Evolutionary conservation across 2,329 filamentous ascomycete species (phyloP), one percentile per base, ranked within the genome.

Genomic region (Diaporthe citrichinensis): DNA sequence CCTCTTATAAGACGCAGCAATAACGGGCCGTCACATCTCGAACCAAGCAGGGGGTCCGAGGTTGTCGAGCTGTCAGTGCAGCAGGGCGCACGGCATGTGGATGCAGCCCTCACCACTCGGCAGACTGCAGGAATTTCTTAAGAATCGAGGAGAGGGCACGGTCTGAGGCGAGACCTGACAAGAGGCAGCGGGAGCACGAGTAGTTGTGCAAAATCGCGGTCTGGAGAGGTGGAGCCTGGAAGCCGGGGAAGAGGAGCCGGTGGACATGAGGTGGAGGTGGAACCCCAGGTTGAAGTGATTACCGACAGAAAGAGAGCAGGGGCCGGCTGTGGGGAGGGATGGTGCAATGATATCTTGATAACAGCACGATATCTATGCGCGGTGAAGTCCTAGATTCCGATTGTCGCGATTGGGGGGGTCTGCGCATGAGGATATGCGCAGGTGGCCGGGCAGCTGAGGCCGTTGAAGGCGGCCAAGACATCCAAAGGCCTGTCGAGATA

Each of bases 31-130:
- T 74, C 57, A 74, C 62, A 74, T 72, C 44, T 72, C 31, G 58
- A 36, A 73, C 28, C 39, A 55, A 39, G 31, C 44, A 69, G 44
- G 71, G 57, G 53, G 59, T 41, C 36, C 69, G 34, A 51, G 41
- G 44, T 34, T 57, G 31, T 65, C 61, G 51, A 73, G 74, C 46
- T 46, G 75, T 59, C 55, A 57, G 59, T 65, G 65, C 58, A 71
- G 58, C 44, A 67, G 34, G 41, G 51, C 58, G 57, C 72, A 72
- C 59, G 75, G 59, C 72, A 76, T 71, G 75, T 74, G 72, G 73
- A 51, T 28, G 46, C 65, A 71, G 58, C 46, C 71, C 39, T 74
- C 41, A 72, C 34, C 65, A 61, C 75, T 39, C 10, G 15, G 23
- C 55, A 65, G 61, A 53, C 51, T 69, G 59, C 65, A 68, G 49